Conservation (phyloP, 2,329 filamentous ascomycete species). For the Botrytis squamosa region DNA sequence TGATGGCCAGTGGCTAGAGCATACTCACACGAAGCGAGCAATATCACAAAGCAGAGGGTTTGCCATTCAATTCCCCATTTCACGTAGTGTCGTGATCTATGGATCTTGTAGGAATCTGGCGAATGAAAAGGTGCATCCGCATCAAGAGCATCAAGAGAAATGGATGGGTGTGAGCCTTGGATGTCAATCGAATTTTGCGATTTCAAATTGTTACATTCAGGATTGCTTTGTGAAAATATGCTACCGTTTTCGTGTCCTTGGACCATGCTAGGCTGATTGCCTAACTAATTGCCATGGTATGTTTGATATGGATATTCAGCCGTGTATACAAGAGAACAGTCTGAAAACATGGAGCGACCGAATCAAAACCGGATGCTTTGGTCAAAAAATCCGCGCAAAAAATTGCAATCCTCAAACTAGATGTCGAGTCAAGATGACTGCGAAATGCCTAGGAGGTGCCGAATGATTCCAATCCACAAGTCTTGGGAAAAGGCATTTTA, state of each 20-base stretch:
- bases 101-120: background rate
- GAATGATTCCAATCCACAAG: background rate
- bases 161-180: background rate
- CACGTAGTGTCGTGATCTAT: background rate
- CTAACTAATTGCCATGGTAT: background rate
- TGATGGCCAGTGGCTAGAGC: slow-evolving; percentile 22
- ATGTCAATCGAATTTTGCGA: background rate
- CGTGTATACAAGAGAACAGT: background rate
- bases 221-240: background rate
- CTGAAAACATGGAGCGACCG: background rate
- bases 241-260: background rate
- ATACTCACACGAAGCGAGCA: background rate
- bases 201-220: background rate
- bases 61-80: background rate
- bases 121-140: background rate
- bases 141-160: background rate
- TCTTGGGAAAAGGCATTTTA: no score
- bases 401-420: background rate
- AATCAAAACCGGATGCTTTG: background rate
- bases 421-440: background rate
- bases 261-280: background rate
- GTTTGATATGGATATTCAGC: background rate
- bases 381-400: background rate
- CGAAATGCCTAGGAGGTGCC: background rate
- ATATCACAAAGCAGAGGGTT: background rate